A percentile compares a stretch with the other conserved stretches of the same genome.
These are phyloP conservation scores for Solanum chacoense DNA, from an alignment of 305 asterid genomes.

Conservation along the genomic window DNA sequence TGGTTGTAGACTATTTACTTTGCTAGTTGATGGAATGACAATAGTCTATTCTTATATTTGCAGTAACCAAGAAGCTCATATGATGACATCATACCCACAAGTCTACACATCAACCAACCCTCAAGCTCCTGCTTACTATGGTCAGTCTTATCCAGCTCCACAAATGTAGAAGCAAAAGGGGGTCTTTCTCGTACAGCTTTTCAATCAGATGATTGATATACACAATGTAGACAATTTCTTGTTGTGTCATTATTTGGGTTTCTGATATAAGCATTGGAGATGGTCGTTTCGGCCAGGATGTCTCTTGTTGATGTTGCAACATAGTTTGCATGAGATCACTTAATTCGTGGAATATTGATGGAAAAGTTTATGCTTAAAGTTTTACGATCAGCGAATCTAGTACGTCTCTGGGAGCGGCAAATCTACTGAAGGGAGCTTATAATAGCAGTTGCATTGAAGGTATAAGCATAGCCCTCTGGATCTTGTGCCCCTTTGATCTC, in stretches of 20 bases:
- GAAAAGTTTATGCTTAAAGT: neutral
- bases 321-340: constrained; percentile 1
- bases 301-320: constrained; percentile 3
- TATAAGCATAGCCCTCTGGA: neutral
- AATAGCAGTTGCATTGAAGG: neutral
- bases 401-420: neutral
- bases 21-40: neutral
- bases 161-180: constrained; percentile 3
- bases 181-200: neutral
- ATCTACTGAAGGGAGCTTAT: constrained; percentile 4
- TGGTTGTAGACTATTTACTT: neutral
- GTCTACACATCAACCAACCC: constrained; percentile 12
- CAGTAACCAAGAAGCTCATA: constrained; percentile 15
- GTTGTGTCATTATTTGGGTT: neutral
- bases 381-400: neutral
- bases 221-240: constrained; percentile 1
- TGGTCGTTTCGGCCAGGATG: neutral
- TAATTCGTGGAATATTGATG: constrained; percentile 1
- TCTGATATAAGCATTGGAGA: constrained; percentile 2
- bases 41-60: neutral
- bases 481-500: neutral
- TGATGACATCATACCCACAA: constrained; percentile 14
- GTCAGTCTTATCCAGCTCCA: constrained; percentile 21
- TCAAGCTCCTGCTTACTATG: constrained; percentile 19
- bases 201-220: neutral